These are phyloP conservation scores for Scutellaria minor DNA, from an alignment of 257 asterid genomes.

Conservation along the genomic window DNA sequence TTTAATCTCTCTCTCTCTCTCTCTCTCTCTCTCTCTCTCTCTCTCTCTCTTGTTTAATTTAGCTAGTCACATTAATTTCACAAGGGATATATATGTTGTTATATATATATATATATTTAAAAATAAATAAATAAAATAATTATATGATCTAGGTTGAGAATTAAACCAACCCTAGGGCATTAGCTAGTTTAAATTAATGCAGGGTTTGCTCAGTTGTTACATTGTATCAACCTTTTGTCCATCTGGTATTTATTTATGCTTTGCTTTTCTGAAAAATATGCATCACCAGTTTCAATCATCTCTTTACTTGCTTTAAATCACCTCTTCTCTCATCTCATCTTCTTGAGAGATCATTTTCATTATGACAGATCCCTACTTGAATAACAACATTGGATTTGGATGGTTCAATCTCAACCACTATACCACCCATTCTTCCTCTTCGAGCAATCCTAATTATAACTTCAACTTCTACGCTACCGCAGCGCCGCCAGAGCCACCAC, in stretches of 20 bases:
- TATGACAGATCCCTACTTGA: slow-evolving; percentile 69
- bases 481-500: slow-evolving; percentile 42
- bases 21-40: slow-evolving; percentile 30
- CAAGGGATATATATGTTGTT: slow-evolving; percentile 53
- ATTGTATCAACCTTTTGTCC: too few relatives aligned
- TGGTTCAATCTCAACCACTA: slow-evolving; percentile 47
- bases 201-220: too few relatives aligned
- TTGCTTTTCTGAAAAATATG: slow-evolving; percentile 33
- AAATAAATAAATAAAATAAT: too few relatives aligned
- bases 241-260: slow-evolving; percentile 16
- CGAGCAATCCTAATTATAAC: slow-evolving; percentile 31
- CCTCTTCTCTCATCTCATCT: not conserved
- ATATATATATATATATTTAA: not conserved
- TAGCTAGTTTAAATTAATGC: too few relatives aligned
- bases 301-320: not conserved
- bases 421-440: slow-evolving; percentile 15
- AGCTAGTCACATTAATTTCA: slow-evolving; percentile 48
- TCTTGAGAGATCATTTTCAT: not conserved
- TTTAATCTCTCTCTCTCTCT: not conserved
- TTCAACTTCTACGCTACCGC: slow-evolving; percentile 28
- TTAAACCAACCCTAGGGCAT: too few relatives aligned
- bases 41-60: not conserved
- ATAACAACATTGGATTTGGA: slow-evolving; percentile 30
- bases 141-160: too few relatives aligned
- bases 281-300: not conserved